Base-by-base conservation (phyloP, 2,329 filamentous ascomycete species). In the Apiospora saccharicola region DNA sequence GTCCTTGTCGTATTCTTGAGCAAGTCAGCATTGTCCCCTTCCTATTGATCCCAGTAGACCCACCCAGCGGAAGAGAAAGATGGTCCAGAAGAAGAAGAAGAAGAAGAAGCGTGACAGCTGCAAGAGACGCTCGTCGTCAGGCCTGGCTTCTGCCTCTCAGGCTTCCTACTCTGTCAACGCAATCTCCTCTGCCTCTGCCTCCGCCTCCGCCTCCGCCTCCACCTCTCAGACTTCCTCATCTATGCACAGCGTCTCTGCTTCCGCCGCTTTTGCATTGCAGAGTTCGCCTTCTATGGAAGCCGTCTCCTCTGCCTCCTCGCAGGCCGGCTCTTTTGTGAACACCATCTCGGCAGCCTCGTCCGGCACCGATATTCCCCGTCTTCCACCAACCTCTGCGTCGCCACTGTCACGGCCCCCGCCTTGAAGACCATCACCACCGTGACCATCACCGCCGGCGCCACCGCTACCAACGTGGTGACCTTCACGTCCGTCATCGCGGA, bases 11-110 rank as follows among this genome's bases (percentile, higher is more conserved):
- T 37, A 37, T 37, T 37, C 37, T 37, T 37, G 3, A 10, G 37
- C 37, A 6, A 37, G 37, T 37, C 37, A 6, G 1, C 3, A 37
- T 1, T 37, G 3, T 37, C 37, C 37, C 37, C 1, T 37, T 37
- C 1, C 37, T 3, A 30, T 37, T 37, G 37, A 3, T 2, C 37
- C 37, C 5, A 5, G 37, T 37, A 1, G 37, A 37, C 26, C 26
- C 2, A 30, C n/a, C n/a, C n/a, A 7, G 8, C 37, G 8, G 37
- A 37, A 37, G 37, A 26, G 26, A 30, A 30, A 43, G 16, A 16
- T 43, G 16, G 41, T 44, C 24, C 26, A 68, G 26, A 34, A 68
- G 41, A 37, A 41, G 19, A 68, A 68, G 67, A 68, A 68, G 67
- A 30, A 69, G 67, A 22, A 41, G 5, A 26, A 37, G 37, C 37